Evolutionary conservation across 768 basidiomycete genomes (phyloP).

Genomic region (Mycena leptocephala): DNA sequence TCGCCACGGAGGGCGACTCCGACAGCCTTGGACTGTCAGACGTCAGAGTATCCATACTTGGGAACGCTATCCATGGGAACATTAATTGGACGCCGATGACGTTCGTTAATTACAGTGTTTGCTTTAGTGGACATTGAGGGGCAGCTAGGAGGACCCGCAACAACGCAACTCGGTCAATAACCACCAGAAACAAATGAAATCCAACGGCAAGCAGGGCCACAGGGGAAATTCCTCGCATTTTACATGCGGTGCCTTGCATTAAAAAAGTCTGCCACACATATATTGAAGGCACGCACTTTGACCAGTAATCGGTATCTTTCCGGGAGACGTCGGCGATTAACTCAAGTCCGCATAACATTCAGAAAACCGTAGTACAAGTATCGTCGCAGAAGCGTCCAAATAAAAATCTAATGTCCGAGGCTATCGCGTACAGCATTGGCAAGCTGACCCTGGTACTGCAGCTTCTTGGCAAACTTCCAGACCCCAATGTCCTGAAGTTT

Average conservation of each 20-base stretch:
- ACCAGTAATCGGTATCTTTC: neutral
- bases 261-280: slow-evolving; percentile 12
- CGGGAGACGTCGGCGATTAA: neutral
- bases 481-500: slow-evolving; percentile 12
- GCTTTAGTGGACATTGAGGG: too few species aligned
- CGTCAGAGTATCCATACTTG: neutral
- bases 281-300: slow-evolving; percentile 4
- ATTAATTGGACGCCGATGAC: neutral
- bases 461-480: slow-evolving; percentile 18
- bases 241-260: slow-evolving; percentile 3
- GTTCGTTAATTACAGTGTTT: too few species aligned
- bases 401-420: slow-evolving; percentile 1
- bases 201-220: too few species aligned
- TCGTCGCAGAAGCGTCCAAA: slow-evolving; percentile 19
- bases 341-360: slow-evolving; percentile 12
- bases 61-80: neutral
- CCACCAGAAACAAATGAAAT: too few species aligned
- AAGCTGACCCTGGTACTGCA: slow-evolving; percentile 10
- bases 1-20: neutral
- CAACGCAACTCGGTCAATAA: neutral
- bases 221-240: too few species aligned
- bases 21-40: neutral
- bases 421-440: slow-evolving; percentile 13
- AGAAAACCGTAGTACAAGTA: slow-evolving; percentile 12
- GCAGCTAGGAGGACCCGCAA: too few species aligned